A percentile compares a stretch with the other conserved stretches of the same genome.
These are phyloP conservation scores for Oryza brachyantha DNA, from an alignment of 176 grass and related monocot genomes.

Conservation along the genomic window DNA sequence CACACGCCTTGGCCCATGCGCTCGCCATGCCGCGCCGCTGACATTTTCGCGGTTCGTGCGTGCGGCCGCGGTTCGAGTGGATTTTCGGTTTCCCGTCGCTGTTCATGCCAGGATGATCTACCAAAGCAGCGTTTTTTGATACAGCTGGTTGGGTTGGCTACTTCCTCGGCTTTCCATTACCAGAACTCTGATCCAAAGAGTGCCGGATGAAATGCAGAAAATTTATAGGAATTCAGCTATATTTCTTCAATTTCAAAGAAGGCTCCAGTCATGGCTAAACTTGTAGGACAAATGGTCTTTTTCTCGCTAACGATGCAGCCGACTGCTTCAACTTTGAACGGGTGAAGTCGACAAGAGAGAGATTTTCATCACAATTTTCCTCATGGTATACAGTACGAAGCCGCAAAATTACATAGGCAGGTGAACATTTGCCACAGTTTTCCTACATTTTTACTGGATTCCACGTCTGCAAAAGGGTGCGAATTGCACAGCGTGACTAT, in stretches of 20 bases:
- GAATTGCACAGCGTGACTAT: slow-evolving; percentile 5
- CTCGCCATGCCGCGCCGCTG: slow-evolving; percentile 14
- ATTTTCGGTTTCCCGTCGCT: background rate
- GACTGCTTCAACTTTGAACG: background rate
- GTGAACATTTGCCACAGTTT: slow-evolving; percentile 1
- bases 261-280: no score
- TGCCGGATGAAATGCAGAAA: no score
- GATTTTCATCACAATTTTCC: background rate
- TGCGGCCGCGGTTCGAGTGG: background rate
- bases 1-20: background rate
- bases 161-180: no score
- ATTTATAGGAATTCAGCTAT: no score
- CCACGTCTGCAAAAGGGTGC: slow-evolving; percentile 22
- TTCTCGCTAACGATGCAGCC: no score
- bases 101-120: background rate
- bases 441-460: background rate
- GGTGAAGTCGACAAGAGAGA: background rate
- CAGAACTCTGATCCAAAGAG: no score
- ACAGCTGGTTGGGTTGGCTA: no score
- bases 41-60: slow-evolving; percentile 7
- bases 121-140: no score
- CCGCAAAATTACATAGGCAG: slow-evolving; percentile 14
- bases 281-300: no score
- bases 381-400: background rate
- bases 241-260: no score